phyloP scores from a whole-genome alignment of 2,329 filamentous ascomycete species.

The Diaporthe sp. region DNA sequence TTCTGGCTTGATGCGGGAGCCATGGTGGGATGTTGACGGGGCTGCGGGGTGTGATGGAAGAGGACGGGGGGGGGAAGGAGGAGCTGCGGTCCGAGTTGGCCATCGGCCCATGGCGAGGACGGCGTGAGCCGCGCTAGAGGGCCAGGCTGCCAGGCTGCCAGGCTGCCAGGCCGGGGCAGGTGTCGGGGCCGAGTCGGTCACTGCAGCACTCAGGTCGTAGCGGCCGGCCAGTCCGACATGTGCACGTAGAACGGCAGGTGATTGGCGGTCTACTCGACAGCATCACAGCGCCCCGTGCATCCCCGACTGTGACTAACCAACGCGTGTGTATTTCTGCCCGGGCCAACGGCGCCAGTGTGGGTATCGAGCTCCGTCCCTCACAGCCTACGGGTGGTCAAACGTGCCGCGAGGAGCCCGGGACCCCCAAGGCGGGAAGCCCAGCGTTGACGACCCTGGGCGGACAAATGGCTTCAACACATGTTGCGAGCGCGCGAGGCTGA shows the following conservation, averaged over 20 bases:
- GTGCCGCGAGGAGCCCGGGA: not conserved
- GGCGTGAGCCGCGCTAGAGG: not conserved
- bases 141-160: not conserved
- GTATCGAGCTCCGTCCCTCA: not conserved
- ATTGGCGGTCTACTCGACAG: not conserved
- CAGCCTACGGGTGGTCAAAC: slow-evolving; percentile 18
- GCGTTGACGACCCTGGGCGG: not conserved
- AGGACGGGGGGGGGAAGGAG: too few species aligned
- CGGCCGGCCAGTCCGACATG: not conserved
- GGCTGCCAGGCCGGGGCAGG: not conserved
- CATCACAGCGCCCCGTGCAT: too few species aligned
- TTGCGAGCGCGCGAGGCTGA: slow-evolving; percentile 26
- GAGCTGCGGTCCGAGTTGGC: not conserved
- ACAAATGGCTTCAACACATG: slow-evolving; percentile 35
- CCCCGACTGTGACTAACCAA: too few species aligned
- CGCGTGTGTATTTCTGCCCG: too few species aligned
- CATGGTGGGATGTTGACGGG: slow-evolving; percentile 52
- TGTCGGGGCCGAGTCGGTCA: not conserved
- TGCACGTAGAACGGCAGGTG: not conserved
- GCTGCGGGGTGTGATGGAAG: not conserved
- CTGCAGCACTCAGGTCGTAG: not conserved
- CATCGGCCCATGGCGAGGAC: not conserved
- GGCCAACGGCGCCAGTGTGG: not conserved
- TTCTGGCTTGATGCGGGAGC: slow-evolving; percentile 69
- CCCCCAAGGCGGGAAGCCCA: not conserved